Percentiles rank a stretch among this genome's conserved stretches.
Conservation (phyloP, 1,284 basidiomycete genomes). For the Leccinum griseonigrum region DNA sequence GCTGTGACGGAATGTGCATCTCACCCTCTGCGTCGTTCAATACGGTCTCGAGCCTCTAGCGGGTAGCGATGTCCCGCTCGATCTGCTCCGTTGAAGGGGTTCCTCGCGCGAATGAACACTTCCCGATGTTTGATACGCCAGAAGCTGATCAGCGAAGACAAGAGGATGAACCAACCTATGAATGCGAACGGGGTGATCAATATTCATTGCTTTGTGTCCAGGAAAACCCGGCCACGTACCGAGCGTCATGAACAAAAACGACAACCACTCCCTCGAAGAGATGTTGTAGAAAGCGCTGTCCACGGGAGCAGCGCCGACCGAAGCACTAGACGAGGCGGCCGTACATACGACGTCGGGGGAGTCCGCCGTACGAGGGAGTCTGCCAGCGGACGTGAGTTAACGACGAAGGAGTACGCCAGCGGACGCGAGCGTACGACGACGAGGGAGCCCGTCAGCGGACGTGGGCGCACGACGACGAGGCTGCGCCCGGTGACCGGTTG, state of each 20-base stretch:
- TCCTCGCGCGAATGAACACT: constrained; percentile 49
- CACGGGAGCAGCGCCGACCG: constrained; percentile 6
- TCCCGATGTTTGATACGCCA: constrained; percentile 86
- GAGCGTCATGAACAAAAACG: constrained; percentile 87
- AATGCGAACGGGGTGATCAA: constrained; percentile 1
- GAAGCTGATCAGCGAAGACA: constrained; percentile 77
- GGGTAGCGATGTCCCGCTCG: constrained; percentile 45
- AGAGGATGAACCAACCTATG: constrained; percentile 83
- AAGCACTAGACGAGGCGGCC: constrained; percentile 11
- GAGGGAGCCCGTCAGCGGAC: too few relatives aligned
- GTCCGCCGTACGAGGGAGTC: too few relatives aligned
- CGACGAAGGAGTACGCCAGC: too few relatives aligned
- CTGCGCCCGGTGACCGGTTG: too few relatives aligned
- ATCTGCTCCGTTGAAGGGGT: constrained; percentile 37
- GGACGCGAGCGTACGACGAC: too few relatives aligned
- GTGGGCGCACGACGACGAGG: too few relatives aligned
- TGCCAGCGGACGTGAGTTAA: too few relatives aligned
- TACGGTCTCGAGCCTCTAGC: constrained; percentile 46
- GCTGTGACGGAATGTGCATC: constrained; percentile 31
- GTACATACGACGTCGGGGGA: not conserved
- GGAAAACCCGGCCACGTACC: constrained; percentile 42
- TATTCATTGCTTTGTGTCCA: not conserved
- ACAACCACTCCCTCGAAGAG: constrained; percentile 73
- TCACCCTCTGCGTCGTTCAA: constrained; percentile 33
- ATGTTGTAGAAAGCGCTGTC: constrained; percentile 28